phyloP scores from a whole-genome alignment of 2,329 filamentous ascomycete species.

The Calonectria hawksworthii region DNA sequence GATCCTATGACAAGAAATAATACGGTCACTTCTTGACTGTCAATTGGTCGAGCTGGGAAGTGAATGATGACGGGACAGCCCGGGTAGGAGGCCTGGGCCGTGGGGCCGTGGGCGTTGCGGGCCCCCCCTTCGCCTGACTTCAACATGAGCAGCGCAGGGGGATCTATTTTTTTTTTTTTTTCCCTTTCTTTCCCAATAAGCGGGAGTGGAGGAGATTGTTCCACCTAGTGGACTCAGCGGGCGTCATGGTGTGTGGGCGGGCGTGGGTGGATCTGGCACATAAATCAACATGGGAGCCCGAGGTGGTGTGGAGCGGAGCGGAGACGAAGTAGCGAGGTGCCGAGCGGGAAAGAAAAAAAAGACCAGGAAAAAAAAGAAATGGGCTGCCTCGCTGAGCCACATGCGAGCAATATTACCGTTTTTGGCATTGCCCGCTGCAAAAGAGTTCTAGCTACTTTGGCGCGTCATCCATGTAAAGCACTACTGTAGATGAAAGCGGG shows the following conservation, averaged over 20 bases:
- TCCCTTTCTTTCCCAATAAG: background rate
- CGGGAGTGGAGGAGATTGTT: background rate
- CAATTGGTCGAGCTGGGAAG: background rate
- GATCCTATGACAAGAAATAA: constrained; percentile 10
- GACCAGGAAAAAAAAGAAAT: background rate
- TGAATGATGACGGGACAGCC: constrained; percentile 4
- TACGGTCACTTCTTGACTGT: background rate
- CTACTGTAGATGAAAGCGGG: background rate
- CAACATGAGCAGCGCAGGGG: background rate
- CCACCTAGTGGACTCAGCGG: background rate
- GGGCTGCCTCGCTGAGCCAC: background rate
- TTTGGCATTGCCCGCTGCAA: background rate
- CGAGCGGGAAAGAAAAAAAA: background rate
- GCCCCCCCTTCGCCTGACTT: background rate
- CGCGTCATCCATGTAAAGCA: background rate
- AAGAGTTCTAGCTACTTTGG: background rate
- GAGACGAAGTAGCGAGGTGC: background rate
- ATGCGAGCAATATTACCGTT: constrained; percentile 1
- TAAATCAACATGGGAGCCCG: background rate
- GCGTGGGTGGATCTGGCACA: constrained; percentile 17
- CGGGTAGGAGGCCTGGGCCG: background rate
- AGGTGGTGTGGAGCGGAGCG: constrained; percentile 8
- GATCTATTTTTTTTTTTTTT: background rate
- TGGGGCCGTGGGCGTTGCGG: constrained; percentile 1
- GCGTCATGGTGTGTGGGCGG: background rate